phyloP scores from a whole-genome alignment of 805 yeast genomes.

The Metschnikowia henanensis region DNA sequence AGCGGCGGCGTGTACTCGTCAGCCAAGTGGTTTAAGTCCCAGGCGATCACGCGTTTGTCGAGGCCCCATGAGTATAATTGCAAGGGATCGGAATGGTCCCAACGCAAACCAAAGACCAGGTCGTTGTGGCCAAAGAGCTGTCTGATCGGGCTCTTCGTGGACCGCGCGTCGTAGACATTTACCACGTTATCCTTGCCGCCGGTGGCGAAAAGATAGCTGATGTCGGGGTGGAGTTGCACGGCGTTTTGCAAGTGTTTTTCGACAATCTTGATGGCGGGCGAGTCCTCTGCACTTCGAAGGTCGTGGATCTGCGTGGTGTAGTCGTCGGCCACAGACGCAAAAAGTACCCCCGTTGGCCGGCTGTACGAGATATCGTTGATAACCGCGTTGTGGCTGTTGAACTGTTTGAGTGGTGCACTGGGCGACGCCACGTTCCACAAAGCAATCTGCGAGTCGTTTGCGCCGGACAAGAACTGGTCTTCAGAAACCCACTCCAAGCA shows the following conservation, averaged over 20 bases:
- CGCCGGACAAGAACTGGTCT: slow-evolving; percentile 53
- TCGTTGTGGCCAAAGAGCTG: slow-evolving; percentile 65
- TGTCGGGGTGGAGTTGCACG: slow-evolving; percentile 60
- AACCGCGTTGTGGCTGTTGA: slow-evolving; percentile 52
- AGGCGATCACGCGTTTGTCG: slow-evolving; percentile 69
- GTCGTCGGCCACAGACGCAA: slow-evolving; percentile 77
- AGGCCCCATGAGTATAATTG: slow-evolving; percentile 56
- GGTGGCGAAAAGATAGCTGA: slow-evolving; percentile 61
- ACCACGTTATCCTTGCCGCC: slow-evolving; percentile 79
- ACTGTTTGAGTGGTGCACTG: slow-evolving; percentile 47
- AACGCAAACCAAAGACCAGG: slow-evolving; percentile 40
- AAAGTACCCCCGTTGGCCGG: slow-evolving; percentile 37
- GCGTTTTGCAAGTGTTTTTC: slow-evolving; percentile 63
- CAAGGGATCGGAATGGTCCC: slow-evolving; percentile 50
- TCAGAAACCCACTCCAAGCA: slow-evolving; percentile 68
- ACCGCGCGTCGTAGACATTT: slow-evolving; percentile 73
- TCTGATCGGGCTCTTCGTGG: slow-evolving; percentile 56
- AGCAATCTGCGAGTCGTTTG: slow-evolving; percentile 67
- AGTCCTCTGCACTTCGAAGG: slow-evolving; percentile 35
- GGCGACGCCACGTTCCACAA: slow-evolving; percentile 60
- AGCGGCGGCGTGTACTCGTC: slow-evolving; percentile 48
- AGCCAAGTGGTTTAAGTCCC: slow-evolving; percentile 68
- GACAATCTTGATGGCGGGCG: slow-evolving; percentile 46
- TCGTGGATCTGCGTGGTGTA: slow-evolving; percentile 61
- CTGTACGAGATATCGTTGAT: slow-evolving; percentile 72